These are phyloP conservation scores for Glutinoglossum americanum DNA, from an alignment of 495 filamentous ascomycete species.

Conservation along the genomic window DNA sequence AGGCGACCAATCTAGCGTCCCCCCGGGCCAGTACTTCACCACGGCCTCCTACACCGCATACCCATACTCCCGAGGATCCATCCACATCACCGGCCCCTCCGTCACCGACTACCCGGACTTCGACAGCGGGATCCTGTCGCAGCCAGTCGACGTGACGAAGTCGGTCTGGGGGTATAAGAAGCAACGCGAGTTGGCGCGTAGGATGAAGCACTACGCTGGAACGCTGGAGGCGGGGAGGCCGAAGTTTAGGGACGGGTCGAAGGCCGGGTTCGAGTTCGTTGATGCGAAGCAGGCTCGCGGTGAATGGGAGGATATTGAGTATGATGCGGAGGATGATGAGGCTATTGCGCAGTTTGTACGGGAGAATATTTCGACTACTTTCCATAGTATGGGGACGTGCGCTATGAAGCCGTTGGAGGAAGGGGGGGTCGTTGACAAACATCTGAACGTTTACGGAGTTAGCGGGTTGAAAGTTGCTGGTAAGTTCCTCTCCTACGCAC, in stretches of 20 bases:
- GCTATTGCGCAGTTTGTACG: neutral
- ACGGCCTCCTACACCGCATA: neutral
- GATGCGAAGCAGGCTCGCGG: neutral
- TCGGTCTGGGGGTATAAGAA: neutral
- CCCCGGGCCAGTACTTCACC: neutral
- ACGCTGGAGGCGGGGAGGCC: neutral
- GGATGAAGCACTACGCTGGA: neutral
- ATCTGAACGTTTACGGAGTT: neutral
- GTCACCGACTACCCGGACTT: neutral
- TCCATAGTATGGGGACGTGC: neutral
- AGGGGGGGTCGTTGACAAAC: neutral
- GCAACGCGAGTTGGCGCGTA: neutral
- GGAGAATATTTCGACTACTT: neutral
- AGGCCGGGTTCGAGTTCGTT: neutral
- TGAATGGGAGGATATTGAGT: neutral
- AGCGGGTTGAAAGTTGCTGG: neutral
- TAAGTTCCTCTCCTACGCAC: neutral
- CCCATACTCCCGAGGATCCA: neutral
- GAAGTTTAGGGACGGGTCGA: neutral
- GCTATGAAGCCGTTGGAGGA: neutral
- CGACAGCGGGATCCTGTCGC: neutral
- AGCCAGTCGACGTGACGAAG: neutral
- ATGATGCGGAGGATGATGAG: neutral
- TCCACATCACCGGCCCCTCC: neutral
- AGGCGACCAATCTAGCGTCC: neutral